phyloP scores from a whole-genome alignment of 2,329 filamentous ascomycete species.

The Hymenoscyphus infarciens region DNA sequence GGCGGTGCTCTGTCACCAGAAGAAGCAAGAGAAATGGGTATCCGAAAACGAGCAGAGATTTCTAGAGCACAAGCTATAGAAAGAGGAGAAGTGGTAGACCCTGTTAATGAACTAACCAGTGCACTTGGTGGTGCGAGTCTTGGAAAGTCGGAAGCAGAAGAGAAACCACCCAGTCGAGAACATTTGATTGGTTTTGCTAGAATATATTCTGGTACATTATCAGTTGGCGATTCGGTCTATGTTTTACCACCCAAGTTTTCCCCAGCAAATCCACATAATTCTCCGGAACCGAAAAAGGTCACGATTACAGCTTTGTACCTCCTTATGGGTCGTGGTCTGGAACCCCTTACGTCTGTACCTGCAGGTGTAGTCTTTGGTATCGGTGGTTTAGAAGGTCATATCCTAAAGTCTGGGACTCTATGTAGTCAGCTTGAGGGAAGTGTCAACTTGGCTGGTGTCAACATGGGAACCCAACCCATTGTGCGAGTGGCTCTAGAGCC shows the following conservation, averaged over 20 bases:
- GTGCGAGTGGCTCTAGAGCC: conserved; percentile 96
- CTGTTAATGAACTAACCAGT: conserved; percentile 47
- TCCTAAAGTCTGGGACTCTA: conserved; percentile 93
- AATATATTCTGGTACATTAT: conserved; percentile 86
- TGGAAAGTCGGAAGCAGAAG: conserved; percentile 49
- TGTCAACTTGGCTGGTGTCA: conserved; percentile 85
- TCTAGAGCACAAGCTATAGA: conserved; percentile 63
- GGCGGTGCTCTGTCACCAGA: conserved; percentile 74
- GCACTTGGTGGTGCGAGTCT: conserved; percentile 58
- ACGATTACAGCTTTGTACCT: conserved; percentile 87
- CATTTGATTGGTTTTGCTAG: conserved; percentile 92
- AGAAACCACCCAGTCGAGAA: conserved; percentile 68
- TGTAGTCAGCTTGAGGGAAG: conserved; percentile 84
- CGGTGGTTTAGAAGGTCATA: conserved; percentile 82
- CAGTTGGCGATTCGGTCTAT: conserved; percentile 86
- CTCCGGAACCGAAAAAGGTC: conserved; percentile 74
- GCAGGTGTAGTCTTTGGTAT: conserved; percentile 96
- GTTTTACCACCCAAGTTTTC: conserved; percentile 92
- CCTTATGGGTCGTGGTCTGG: conserved; percentile 88
- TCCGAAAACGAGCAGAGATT: conserved; percentile 85
- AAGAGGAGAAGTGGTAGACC: conserved; percentile 30
- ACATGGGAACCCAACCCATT: conserved; percentile 79
- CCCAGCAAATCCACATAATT: conserved; percentile 68
- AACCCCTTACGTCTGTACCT: conserved; percentile 77
- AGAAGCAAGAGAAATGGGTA: conserved; percentile 82